Conservation (phyloP, 352 stramenopile genomes). For the Phytopythium aichiense region DNA sequence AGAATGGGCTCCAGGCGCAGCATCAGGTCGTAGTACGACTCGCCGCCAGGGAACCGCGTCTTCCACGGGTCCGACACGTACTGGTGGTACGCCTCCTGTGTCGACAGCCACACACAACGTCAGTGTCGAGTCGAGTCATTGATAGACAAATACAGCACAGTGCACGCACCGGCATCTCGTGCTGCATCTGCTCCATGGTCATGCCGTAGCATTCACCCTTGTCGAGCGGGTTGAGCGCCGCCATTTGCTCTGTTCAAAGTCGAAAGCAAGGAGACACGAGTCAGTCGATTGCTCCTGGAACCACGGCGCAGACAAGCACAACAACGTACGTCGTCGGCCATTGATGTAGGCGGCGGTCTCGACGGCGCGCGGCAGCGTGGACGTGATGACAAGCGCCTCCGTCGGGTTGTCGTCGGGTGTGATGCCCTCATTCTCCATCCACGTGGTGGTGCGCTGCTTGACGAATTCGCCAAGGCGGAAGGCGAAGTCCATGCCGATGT, state of each 20-base stretch:
- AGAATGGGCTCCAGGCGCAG: slow-evolving; percentile 89
- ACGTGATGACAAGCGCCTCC: slow-evolving; percentile 71
- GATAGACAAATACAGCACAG: not conserved
- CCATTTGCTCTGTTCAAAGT: slow-evolving; percentile 56
- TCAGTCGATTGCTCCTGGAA: not conserved
- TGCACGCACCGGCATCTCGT: slow-evolving; percentile 47
- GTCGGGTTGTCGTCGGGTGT: slow-evolving; percentile 34
- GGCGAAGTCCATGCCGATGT: slow-evolving; percentile 91
- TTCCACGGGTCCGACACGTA: slow-evolving; percentile 74
- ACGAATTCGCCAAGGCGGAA: slow-evolving; percentile 90
- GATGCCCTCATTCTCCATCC: slow-evolving; percentile 42
- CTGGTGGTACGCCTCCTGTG: slow-evolving; percentile 55
- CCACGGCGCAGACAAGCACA: not conserved
- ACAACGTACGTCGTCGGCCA: slow-evolving; percentile 38
- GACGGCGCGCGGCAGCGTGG: slow-evolving; percentile 71
- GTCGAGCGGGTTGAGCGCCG: slow-evolving; percentile 77
- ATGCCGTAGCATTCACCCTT: slow-evolving; percentile 85
- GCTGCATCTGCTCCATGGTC: slow-evolving; percentile 81
- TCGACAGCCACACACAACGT: not conserved
- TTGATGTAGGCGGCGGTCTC: slow-evolving; percentile 59
- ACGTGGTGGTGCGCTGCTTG: slow-evolving; percentile 61
- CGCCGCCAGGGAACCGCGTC: slow-evolving; percentile 83
- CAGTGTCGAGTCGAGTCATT: not conserved
- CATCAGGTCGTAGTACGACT: slow-evolving; percentile 95
- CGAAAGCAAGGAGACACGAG: slow-evolving; percentile 7